A percentile compares a stretch with the other conserved stretches of the same genome.
Evolutionary conservation across 225 moss, liverwort and hornwort species (phyloP).

Genomic region (Polytrichum commune): DNA sequence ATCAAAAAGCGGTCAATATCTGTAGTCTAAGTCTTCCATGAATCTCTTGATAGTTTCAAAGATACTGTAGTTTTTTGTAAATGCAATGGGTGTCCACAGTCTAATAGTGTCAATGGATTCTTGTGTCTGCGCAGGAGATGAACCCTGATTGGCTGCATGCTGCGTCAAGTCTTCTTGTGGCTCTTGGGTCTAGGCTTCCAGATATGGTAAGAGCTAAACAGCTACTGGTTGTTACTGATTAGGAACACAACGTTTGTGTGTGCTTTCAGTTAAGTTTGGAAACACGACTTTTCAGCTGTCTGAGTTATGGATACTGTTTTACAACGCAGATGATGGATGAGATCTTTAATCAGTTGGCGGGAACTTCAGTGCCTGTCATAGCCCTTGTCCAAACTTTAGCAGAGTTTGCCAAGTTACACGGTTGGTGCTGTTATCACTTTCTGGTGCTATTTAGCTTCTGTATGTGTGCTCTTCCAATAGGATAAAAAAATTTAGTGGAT

Average conservation of each 20-base stretch:
- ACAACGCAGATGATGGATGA: slow-evolving; percentile 93
- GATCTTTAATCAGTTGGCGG: slow-evolving; percentile 81
- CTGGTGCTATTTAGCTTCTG: background rate
- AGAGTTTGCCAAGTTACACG: slow-evolving; percentile 81
- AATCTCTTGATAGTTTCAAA: too few relatives aligned
- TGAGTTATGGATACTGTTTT: background rate
- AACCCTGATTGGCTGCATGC: slow-evolving; percentile 85
- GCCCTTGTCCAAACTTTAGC: slow-evolving; percentile 87
- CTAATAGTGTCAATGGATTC: slow-evolving; percentile 16
- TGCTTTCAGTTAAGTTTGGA: too few relatives aligned
- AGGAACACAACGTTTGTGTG: background rate
- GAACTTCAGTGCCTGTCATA: slow-evolving; percentile 74
- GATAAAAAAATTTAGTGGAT: too few relatives aligned
- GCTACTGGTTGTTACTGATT: background rate
- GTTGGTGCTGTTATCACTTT: slow-evolving; percentile 43
- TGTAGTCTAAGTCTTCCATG: too few relatives aligned
- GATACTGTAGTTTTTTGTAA: background rate
- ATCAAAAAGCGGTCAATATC: too few relatives aligned
- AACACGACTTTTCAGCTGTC: too few relatives aligned
- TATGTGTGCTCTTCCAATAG: too few relatives aligned
- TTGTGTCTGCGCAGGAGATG: slow-evolving; percentile 66
- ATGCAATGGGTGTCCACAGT: slow-evolving; percentile 9
- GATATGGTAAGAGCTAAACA: slow-evolving; percentile 64
- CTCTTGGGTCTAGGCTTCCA: slow-evolving; percentile 88
- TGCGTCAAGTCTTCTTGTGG: slow-evolving; percentile 92